Conservation (phyloP, 1,284 basidiomycete genomes). For the Inonotus obliquus region DNA sequence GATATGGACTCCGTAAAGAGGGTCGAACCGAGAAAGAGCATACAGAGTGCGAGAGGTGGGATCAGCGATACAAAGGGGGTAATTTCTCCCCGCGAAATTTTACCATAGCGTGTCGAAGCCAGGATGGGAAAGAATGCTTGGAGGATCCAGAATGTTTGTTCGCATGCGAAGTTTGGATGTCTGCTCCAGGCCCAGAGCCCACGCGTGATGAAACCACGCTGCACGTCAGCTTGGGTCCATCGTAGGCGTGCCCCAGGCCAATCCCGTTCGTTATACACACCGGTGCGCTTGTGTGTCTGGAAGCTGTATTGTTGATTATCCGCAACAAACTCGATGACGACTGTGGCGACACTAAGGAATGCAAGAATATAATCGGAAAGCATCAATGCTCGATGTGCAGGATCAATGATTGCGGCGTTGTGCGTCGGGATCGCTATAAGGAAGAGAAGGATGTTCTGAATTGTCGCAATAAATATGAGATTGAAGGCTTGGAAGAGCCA, state of each 20-base stretch:
- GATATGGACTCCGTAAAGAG: constrained; percentile 80
- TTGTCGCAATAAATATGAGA: constrained; percentile 74
- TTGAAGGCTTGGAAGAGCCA: constrained; percentile 80
- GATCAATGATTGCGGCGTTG: constrained; percentile 50
- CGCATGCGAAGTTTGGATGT: constrained; percentile 90
- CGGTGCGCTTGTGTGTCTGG: constrained; percentile 73
- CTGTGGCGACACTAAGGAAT: constrained; percentile 49
- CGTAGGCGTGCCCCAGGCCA: constrained; percentile 62
- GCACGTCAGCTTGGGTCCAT: constrained; percentile 63
- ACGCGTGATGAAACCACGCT: constrained; percentile 80
- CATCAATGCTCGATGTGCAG: constrained; percentile 42
- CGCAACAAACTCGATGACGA: constrained; percentile 72
- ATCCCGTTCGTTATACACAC: constrained; percentile 38
- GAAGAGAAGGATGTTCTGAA: constrained; percentile 80
- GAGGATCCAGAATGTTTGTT: constrained; percentile 83
- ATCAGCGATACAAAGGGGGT: constrained; percentile 39
- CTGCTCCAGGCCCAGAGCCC: constrained; percentile 85
- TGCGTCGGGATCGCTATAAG: constrained; percentile 61
- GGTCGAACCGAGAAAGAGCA: constrained; percentile 73
- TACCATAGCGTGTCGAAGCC: constrained; percentile 33
- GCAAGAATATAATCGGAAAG: constrained; percentile 66
- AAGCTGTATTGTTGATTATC: constrained; percentile 91
- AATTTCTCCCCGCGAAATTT: constrained; percentile 26
- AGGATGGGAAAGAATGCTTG: constrained; percentile 65
- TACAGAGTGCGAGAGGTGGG: constrained; percentile 55